Evolutionary conservation across 2,329 filamentous ascomycete species (phyloP), one percentile per base, ranked within the genome.

Genomic region (Apiospora phragmitis): DNA sequence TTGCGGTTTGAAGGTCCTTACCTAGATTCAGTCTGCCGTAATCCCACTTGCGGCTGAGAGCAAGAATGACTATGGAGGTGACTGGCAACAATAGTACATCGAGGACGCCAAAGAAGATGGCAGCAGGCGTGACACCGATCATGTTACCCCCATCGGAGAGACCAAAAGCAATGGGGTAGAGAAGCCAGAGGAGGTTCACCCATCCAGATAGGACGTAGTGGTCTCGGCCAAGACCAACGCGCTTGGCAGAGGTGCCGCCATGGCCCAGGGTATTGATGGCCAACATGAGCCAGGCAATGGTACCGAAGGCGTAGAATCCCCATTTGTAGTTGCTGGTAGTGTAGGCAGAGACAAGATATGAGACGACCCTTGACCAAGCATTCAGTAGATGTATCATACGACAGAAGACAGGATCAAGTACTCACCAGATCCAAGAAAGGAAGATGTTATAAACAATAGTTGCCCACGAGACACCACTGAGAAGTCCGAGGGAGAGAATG

Each of bases 271-370:
- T 86, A 72, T 81, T 83, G 77, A 80, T 78, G 38, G 83, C 82
- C n/a, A 89, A 81, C 67, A 85, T 78, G 8, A 85, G 47, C 71
- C 81, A 86, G 49, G 85, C 84, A 21, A 84, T 72, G 18, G 84
- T 85, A 73, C 86, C 87, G 70, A 88, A 87, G 72, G 80, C 83
- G 75, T 80, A 89, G 81, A 88, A 89, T 7, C 87, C 88, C 87
- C 87, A 89, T 78, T 88, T 88, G 79, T 89, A 89, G 74, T 79
- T 82, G 66, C 83, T 83, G 8, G 75, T 71, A 4, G 85, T 87
- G 78, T 83, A 85, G 68, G 87, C 85, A 29, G 80, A 81, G 68
- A 83, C 80, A 41, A 89, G 82, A 76, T 88, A 88, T 29, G 81
- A 79, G 74, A 88, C 74, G 72, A 88, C 75, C 85, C 78, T 79